Percentiles rank a stretch among this genome's conserved stretches.
phyloP scores from a whole-genome alignment of 2,329 filamentous ascomycete species.

The Claviceps arundinis region DNA sequence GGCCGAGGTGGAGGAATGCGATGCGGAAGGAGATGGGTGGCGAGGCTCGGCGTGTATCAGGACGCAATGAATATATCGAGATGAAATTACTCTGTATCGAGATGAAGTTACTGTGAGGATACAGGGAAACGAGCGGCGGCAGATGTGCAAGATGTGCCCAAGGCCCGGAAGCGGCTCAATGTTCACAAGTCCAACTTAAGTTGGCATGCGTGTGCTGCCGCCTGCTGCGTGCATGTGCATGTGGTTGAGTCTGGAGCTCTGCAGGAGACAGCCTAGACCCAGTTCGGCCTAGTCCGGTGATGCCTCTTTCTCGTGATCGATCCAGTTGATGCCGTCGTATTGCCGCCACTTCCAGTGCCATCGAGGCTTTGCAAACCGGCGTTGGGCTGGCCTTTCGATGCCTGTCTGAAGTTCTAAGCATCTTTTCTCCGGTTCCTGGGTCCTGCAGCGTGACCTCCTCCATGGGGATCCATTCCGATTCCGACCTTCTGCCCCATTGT shows the following conservation, averaged over 20 bases:
- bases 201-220: neutral
- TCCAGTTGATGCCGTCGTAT: neutral
- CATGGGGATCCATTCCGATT: neutral
- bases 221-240: neutral
- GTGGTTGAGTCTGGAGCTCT: too few relatives aligned
- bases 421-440: neutral
- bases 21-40: neutral
- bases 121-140: neutral
- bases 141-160: neutral
- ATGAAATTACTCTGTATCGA: neutral
- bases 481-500: neutral
- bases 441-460: conserved; percentile 2
- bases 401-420: neutral
- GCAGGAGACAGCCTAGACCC: neutral
- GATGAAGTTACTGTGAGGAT: neutral
- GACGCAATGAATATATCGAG: neutral
- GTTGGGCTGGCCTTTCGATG: neutral
- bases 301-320: neutral
- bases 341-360: neutral
- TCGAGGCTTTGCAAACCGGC: neutral
- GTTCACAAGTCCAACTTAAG: neutral
- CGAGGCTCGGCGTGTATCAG: neutral
- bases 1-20: conserved; percentile 1
- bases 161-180: neutral
- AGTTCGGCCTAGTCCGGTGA: neutral